These are phyloP conservation scores for Symmetrospora coprosmae DNA, from an alignment of 768 basidiomycete species.

Conservation along the genomic window DNA sequence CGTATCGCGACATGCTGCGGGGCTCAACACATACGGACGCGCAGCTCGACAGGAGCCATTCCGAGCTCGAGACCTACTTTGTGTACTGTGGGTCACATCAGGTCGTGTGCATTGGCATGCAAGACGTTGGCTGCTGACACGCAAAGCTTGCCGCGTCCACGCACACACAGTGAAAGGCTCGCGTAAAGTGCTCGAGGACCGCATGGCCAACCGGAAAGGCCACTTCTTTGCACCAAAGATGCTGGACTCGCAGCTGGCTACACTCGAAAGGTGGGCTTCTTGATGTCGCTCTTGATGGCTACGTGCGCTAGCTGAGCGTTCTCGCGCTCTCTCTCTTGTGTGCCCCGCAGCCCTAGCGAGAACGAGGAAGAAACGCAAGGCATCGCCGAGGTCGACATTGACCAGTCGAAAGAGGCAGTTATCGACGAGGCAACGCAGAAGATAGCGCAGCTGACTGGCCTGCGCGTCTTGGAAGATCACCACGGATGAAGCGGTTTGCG, in stretches of 20 bases:
- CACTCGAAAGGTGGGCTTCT: conserved; percentile 2
- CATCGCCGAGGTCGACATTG: conserved; percentile 4
- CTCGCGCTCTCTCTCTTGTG: background rate
- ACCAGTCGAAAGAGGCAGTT: background rate
- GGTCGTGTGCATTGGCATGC: background rate
- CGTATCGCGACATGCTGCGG: conserved; percentile 68
- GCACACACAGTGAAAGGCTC: conserved; percentile 30
- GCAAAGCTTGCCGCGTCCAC: too few species aligned
- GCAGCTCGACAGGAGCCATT: conserved; percentile 16
- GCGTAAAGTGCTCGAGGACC: conserved; percentile 31
- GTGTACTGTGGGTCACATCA: conserved; percentile 45
- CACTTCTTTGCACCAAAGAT: conserved; percentile 76
- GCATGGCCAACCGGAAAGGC: conserved; percentile 40
- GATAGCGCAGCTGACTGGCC: background rate
- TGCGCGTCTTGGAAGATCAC: conserved; percentile 1
- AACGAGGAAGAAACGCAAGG: conserved; percentile 13
- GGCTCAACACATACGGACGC: conserved; percentile 40
- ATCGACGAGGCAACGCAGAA: background rate
- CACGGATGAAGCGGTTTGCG: too few species aligned
- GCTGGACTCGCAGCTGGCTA: conserved; percentile 54
- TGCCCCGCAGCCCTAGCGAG: conserved; percentile 7
- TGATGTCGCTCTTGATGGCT: too few species aligned
- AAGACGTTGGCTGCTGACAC: background rate
- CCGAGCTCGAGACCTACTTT: conserved; percentile 52
- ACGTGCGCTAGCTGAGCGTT: too few species aligned